phyloP scores from a whole-genome alignment of 805 yeast species.

The Clavispora vitiphila region DNA sequence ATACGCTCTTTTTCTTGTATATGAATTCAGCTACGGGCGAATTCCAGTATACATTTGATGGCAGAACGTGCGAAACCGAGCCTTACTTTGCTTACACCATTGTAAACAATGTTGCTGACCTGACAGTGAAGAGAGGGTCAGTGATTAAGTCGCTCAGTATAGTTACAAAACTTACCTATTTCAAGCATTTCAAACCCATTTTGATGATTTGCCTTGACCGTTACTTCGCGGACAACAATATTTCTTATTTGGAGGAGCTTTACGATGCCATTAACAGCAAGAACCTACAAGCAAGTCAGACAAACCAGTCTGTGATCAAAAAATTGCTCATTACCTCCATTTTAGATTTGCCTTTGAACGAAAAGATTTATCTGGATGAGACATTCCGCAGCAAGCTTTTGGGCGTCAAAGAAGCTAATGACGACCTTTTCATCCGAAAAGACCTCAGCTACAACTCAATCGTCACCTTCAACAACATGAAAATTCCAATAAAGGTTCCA shows the following conservation, averaged over 20 bases:
- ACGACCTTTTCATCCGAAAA: conserved; percentile 36
- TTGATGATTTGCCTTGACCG: conserved; percentile 48
- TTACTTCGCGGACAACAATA: conserved; percentile 29
- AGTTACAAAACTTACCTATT: conserved; percentile 48
- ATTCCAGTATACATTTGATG: conserved; percentile 33
- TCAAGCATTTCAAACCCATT: conserved; percentile 56
- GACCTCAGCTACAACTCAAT: conserved; percentile 40
- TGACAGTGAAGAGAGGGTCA: conserved; percentile 51
- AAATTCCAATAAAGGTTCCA: conserved; percentile 42
- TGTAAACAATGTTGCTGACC: conserved; percentile 44
- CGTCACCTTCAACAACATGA: conserved; percentile 35
- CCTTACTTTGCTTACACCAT: conserved; percentile 53
- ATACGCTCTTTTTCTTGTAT: conserved; percentile 51
- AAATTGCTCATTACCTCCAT: conserved; percentile 38
- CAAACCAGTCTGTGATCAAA: conserved; percentile 26
- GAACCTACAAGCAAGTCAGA: conserved; percentile 17
- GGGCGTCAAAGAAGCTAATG: conserved; percentile 23
- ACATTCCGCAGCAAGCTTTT: conserved; percentile 31
- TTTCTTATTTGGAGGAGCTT: conserved; percentile 21
- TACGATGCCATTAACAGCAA: conserved; percentile 30
- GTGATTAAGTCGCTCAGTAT: conserved; percentile 55
- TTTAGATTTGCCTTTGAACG: conserved; percentile 38
- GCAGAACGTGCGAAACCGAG: conserved; percentile 29
- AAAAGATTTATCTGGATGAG: conserved; percentile 37
- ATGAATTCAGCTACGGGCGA: conserved; percentile 34